Evolutionary conservation across 108 stramenopile species (phyloP), one percentile per base, ranked within the genome.

Genomic region (Cylindrotheca fusiformis): DNA sequence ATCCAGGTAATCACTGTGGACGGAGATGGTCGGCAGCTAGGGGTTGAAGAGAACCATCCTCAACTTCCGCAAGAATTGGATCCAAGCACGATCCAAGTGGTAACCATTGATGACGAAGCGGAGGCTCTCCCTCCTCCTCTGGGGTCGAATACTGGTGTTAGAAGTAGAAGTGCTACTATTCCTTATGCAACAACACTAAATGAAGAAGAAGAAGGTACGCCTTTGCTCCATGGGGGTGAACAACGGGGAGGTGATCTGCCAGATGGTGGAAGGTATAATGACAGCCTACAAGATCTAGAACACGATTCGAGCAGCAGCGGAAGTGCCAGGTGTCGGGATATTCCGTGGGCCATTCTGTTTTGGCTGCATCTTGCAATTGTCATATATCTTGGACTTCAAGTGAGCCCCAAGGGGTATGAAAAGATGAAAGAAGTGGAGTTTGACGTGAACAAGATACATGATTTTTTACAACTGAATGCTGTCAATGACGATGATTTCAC

Each of bases 281-380:
- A 41, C 36, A 14, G 14, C 36, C 36, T n/a, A n/a, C n/a, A n/a
- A n/a, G n/a, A n/a, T n/a, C n/a, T n/a, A n/a, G n/a, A 41, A 6
- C 14, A 41, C 14, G 36, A 41, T 14, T 6, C 6, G 36, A 10
- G 10, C 36, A 41, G 14, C 6, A 14, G 14, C 14, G 36, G 36
- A 6, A 14, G 36, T 41, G 36, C 36, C 36, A 6, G 14, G 14
- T 41, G 36, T 41, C 14, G 14, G 6, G 14, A 41, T 41, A 6
- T 41, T 6, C 36, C 63, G 20, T 78, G 55, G 53, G 69, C 65
- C 24, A 48, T 71, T 29, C 48, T 71, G 26, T 74, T 79, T 57
- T 47, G 21, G 41, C 22, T 56, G 14, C 73, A 71, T 10, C 20
- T 71, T 18, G 41, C 47, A 1, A 29, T 64, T 27, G 64, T 76